A percentile compares a stretch with the other conserved stretches of the same genome.
Evolutionary conservation across 495 filamentous ascomycete genomes (phyloP).

Genomic region (Hyaloscypha finlandica): DNA sequence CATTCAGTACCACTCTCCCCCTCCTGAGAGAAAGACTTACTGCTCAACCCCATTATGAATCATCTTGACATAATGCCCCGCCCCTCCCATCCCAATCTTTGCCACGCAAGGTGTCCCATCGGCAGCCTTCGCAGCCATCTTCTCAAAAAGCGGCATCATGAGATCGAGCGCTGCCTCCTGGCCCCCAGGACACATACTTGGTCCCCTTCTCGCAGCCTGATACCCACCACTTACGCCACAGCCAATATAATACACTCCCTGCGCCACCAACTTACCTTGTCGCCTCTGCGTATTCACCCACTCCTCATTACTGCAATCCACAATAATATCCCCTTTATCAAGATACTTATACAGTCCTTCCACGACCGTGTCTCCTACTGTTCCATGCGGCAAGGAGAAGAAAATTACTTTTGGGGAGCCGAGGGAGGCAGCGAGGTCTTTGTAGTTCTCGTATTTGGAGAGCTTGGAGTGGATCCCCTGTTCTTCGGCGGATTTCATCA

Average conservation of each 20-base stretch:
- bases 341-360: slow-evolving; percentile 57
- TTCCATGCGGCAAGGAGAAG: slow-evolving; percentile 71
- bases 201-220: slow-evolving; percentile 65
- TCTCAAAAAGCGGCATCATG: slow-evolving; percentile 65
- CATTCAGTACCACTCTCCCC: slow-evolving; percentile 46
- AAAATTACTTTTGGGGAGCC: slow-evolving; percentile 51
- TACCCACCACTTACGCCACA: slow-evolving; percentile 72
- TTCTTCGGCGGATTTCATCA: slow-evolving; percentile 40
- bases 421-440: slow-evolving; percentile 30
- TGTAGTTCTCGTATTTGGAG: slow-evolving; percentile 40
- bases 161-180: slow-evolving; percentile 56
- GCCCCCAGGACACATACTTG: slow-evolving; percentile 67
- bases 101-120: slow-evolving; percentile 63
- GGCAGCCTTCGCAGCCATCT: slow-evolving; percentile 60
- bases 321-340: slow-evolving; percentile 64
- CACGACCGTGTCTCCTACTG: slow-evolving; percentile 66
- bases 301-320: slow-evolving; percentile 74
- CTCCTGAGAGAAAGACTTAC: slow-evolving; percentile 34
- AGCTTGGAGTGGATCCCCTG: slow-evolving; percentile 37
- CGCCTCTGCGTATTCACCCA: slow-evolving; percentile 67
- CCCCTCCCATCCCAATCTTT: slow-evolving; percentile 60
- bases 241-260: slow-evolving; percentile 65
- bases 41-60: slow-evolving; percentile 78
- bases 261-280: slow-evolving; percentile 54
- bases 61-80: slow-evolving; percentile 78